phyloP scores from a whole-genome alignment of 139 green algal genomes.

The Micromonas commoda region DNA sequence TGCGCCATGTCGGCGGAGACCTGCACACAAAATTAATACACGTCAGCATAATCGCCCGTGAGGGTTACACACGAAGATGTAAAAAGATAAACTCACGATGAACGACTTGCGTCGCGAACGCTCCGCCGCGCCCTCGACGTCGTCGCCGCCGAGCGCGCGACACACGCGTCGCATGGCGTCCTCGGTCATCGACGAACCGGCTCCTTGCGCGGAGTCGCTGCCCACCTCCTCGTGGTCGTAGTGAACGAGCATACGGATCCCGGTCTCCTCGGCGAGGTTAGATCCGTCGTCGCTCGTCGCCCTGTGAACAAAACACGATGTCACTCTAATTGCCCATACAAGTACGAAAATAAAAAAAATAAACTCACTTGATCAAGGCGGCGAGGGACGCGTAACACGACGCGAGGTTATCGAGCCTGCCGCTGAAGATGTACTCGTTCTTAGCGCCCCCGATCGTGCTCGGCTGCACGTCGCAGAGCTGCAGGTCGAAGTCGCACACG shows the following conservation, averaged over 20 bases:
- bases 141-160: not conserved
- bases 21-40: too few species aligned
- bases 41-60: too few species aligned
- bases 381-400: constrained; percentile 64
- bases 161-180: constrained; percentile 65
- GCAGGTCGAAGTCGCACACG: constrained; percentile 93
- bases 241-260: constrained; percentile 71
- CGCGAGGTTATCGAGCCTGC: constrained; percentile 91
- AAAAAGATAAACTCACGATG: constrained; percentile 66
- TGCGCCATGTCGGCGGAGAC: constrained; percentile 96
- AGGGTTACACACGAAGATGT: too few species aligned
- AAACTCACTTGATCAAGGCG: constrained; percentile 62
- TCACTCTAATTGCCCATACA: too few species aligned
- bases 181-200: constrained; percentile 76
- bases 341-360: too few species aligned
- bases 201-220: constrained; percentile 65
- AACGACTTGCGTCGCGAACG: constrained; percentile 41
- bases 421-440: constrained; percentile 82
- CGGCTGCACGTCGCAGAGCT: constrained; percentile 83
- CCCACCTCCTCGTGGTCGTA: constrained; percentile 97
- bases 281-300: too few species aligned
- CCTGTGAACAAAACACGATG: too few species aligned
- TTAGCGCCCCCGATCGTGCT: constrained; percentile 53
- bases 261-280: constrained; percentile 27
- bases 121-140: constrained; percentile 13